These are phyloP conservation scores for Cercophora sp. DNA, from an alignment of 495 filamentous ascomycete genomes.

Conservation along the genomic window DNA sequence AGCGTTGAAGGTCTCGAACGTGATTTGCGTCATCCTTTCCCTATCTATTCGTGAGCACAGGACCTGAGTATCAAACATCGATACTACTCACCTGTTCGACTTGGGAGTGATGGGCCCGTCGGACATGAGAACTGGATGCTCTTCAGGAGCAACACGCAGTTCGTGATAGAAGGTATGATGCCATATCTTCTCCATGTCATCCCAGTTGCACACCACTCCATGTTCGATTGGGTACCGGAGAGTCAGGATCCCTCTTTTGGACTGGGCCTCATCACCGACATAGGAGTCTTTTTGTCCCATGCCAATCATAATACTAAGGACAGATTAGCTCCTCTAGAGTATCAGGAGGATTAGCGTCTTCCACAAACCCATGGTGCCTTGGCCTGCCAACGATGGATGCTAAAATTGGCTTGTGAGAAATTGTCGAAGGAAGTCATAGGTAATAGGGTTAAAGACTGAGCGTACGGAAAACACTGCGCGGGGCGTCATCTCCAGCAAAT, in stretches of 20 bases:
- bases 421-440: constrained; percentile 30
- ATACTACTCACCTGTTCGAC: constrained; percentile 32
- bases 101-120: constrained; percentile 99
- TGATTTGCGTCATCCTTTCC: constrained; percentile 7
- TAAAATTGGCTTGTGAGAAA: constrained; percentile 31
- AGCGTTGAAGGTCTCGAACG: constrained; percentile 6
- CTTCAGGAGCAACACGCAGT: constrained; percentile 97
- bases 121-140: constrained; percentile 98
- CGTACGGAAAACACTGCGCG: constrained; percentile 99
- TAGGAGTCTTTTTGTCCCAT: constrained; percentile 99
- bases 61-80: not conserved
- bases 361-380: constrained; percentile 88
- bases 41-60: constrained; percentile 48
- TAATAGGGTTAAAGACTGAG: too few relatives aligned
- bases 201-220: constrained; percentile 99
- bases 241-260: constrained; percentile 98
- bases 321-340: not conserved
- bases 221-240: constrained; percentile 99
- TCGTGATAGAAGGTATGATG: constrained; percentile 99
- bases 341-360: not conserved
- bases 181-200: constrained; percentile 99
- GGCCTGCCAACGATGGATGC: constrained; percentile 98
- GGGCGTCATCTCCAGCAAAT: constrained; percentile 99
- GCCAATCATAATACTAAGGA: constrained; percentile 97
- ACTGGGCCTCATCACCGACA: constrained; percentile 98